Evolutionary conservation across 148 eudicot species (phyloP), one percentile per base, ranked within the genome.

Genomic region (Chenopodium berlandieri): DNA sequence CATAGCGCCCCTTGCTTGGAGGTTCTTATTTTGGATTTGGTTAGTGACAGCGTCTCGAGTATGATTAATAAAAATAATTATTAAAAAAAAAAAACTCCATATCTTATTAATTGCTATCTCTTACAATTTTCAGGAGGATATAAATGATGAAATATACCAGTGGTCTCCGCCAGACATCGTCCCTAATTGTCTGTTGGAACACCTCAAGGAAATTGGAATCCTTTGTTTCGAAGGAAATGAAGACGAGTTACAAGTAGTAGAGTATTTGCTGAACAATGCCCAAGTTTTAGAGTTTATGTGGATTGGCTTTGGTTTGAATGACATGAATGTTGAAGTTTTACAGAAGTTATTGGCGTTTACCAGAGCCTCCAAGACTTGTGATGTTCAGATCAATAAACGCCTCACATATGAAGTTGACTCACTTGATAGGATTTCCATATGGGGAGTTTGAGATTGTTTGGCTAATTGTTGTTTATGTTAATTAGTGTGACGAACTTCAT

Each of bases 1-100:
- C 46, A 68, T 68, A 68, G 40, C 20, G 32, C 44, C 32, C 72
- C 72, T 31, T 10, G 34, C 40, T 31, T 68, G 72, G 40, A 68
- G 32, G 7, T 68, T 68, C 72, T 68, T 68, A 31, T 68, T 68
- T 68, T 68, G 72, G 72, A 68, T 68, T 0, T 68, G 72, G 44
- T 32, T 22, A 68, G 72, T 40, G 52, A 14, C 52, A 48, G 52
- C 2, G 3, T 48, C 11, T 10, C 2, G 52, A 48, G 52, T 48
- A 48, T 48, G 52, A 34, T 47, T 47, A 10, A 47, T 34, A 34
- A 34, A 34, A 34, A 34, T 34, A 34, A 34, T 34, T 1, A 34
- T 34, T 34, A 2, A 3, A 47, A 47, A 47, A 47, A 47, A 47
- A 47, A 47, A 8, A 7, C 50, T 47, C 10, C 52, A 10, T 48